phyloP scores from a whole-genome alignment of 2,329 filamentous ascomycete species.

The Pyricularia pennisetigena region DNA sequence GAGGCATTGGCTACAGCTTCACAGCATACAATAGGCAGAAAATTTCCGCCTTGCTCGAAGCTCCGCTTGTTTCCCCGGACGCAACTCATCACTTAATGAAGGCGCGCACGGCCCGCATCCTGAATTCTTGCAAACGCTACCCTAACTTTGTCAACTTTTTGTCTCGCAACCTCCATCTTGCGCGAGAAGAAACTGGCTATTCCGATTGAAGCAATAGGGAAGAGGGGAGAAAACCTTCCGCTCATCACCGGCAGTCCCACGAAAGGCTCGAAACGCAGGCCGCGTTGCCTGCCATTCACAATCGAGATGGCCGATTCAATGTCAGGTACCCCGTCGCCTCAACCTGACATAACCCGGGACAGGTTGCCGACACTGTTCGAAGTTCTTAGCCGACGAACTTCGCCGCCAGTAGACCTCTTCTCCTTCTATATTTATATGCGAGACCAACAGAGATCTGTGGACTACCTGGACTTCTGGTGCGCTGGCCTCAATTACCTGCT shows the following conservation, averaged over 20 bases:
- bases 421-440: slow-evolving; percentile 99
- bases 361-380: slow-evolving; percentile 91
- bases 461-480: slow-evolving; percentile 97
- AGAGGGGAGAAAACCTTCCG: neutral
- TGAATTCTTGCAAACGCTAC: neutral
- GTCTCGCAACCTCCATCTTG: neutral
- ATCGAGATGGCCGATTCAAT: slow-evolving; percentile 25
- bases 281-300: neutral
- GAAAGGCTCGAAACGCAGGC: neutral
- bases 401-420: slow-evolving; percentile 91
- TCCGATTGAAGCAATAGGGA: neutral
- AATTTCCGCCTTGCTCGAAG: neutral
- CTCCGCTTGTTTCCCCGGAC: neutral
- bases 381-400: slow-evolving; percentile 86
- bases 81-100: neutral
- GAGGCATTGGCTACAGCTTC: neutral
- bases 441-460: slow-evolving; percentile 93
- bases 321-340: slow-evolving; percentile 37
- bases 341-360: slow-evolving; percentile 59
- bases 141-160: neutral
- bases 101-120: neutral
- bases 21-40: neutral
- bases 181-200: neutral
- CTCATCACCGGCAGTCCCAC: neutral
- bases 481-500: slow-evolving; percentile 16